Evolutionary conservation across 2,329 filamentous ascomycete genomes (phyloP).

Genomic region (Fusarium floridanum): DNA sequence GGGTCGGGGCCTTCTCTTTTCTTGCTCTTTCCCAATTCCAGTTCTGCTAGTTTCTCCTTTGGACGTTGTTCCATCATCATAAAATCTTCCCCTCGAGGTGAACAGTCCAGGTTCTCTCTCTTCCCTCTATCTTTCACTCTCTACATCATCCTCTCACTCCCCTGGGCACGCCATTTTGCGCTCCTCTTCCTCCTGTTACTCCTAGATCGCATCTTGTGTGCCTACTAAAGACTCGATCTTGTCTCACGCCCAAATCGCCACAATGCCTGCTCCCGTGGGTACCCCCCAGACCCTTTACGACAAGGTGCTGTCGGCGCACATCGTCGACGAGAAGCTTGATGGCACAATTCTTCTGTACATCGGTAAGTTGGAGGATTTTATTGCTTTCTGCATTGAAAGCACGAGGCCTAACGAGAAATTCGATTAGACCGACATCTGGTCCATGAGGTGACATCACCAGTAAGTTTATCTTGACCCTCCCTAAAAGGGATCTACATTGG

Average conservation of each 20-base stretch:
- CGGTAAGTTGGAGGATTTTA: constrained; percentile 66
- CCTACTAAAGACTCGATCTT: neutral
- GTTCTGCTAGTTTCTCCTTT: constrained; percentile 10
- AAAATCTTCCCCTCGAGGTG: constrained; percentile 3
- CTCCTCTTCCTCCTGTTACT: neutral
- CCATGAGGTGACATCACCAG: constrained; percentile 97
- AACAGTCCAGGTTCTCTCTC: constrained; percentile 17
- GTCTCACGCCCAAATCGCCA: constrained; percentile 49
- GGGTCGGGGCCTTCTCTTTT: constrained; percentile 31
- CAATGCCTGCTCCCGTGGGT: constrained; percentile 81
- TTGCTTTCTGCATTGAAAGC: neutral
- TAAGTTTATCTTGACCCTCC: constrained; percentile 58
- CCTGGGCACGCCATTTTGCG: neutral
- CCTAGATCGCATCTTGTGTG: neutral
- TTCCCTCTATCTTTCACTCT: constrained; percentile 9
- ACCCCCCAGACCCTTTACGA: constrained; percentile 91
- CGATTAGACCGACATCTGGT: constrained; percentile 88
- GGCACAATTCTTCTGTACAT: constrained; percentile 95
- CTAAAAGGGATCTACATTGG: constrained; percentile 12
- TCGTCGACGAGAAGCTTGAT: constrained; percentile 95
- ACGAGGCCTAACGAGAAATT: constrained; percentile 21
- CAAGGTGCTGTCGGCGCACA: constrained; percentile 95
- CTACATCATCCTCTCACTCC: neutral
- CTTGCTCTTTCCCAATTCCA: constrained; percentile 15
- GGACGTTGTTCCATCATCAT: constrained; percentile 4